A percentile compares a stretch with the other conserved stretches of the same genome.
These are phyloP conservation scores for Ustilaginoidea virens DNA, from an alignment of 2,329 filamentous ascomycete genomes.

Conservation along the genomic window DNA sequence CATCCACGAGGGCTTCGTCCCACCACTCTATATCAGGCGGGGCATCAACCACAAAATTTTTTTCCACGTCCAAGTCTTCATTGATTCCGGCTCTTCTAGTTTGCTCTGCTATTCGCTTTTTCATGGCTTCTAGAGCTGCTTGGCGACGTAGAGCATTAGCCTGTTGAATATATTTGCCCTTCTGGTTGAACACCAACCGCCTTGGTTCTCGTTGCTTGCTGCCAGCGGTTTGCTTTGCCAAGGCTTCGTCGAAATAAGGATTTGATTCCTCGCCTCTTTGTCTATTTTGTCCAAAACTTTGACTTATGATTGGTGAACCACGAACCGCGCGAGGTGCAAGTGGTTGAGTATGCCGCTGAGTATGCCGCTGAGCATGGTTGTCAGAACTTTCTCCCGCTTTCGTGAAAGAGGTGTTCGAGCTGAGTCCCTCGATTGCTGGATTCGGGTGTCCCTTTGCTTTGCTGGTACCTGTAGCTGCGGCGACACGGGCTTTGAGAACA, in stretches of 20 bases:
- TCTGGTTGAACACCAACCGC: conserved; percentile 78
- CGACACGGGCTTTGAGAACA: conserved; percentile 64
- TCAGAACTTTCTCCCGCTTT: conserved; percentile 19
- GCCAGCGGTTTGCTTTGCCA: conserved; percentile 41
- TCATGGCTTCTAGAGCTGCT: conserved; percentile 83
- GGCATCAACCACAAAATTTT: conserved; percentile 68
- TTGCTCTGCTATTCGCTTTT: conserved; percentile 77
- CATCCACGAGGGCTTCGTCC: conserved; percentile 77
- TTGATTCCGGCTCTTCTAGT: conserved; percentile 86
- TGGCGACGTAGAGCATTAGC: conserved; percentile 79
- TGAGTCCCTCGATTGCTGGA: conserved; percentile 51
- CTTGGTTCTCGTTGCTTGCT: conserved; percentile 53
- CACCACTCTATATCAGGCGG: conserved; percentile 94
- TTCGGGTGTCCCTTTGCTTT: conserved; percentile 54
- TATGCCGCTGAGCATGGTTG: neutral
- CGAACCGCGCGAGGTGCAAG: conserved; percentile 2
- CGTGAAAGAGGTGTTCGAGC: conserved; percentile 26
- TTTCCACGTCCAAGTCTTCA: conserved; percentile 78
- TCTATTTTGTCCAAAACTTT: neutral
- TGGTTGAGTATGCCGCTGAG: too few relatives aligned
- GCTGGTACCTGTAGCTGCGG: conserved; percentile 50
- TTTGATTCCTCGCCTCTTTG: conserved; percentile 30
- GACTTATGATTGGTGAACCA: neutral
- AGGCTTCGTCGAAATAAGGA: conserved; percentile 66
- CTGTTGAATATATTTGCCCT: conserved; percentile 94